Conservation (phyloP, 169 alveolate genomes). For the Eimeria necatrix region DNA sequence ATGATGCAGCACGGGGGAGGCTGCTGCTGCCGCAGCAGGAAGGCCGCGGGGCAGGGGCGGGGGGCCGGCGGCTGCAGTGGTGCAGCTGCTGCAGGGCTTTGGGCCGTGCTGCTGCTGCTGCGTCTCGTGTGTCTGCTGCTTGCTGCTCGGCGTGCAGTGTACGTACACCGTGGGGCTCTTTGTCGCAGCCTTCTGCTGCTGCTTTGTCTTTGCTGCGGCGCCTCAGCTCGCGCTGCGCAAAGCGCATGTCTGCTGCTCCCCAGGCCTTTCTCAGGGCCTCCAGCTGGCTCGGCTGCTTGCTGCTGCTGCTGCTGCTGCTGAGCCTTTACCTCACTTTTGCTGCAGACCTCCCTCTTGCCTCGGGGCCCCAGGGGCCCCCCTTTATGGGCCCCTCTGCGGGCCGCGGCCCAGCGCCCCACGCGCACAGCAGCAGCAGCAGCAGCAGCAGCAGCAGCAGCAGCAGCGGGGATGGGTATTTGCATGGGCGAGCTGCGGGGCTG, state of each 20-base stretch:
- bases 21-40: conserved; percentile 39
- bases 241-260: neutral
- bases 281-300: neutral
- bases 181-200: neutral
- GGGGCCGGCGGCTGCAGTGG: neutral
- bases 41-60: neutral
- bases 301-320: conserved; percentile 63
- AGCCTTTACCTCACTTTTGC: neutral
- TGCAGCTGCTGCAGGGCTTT: neutral
- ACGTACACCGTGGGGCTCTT: neutral
- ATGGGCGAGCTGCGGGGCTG: too few relatives aligned
- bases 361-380: neutral
- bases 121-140: neutral
- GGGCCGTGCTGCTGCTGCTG: conserved; percentile 9
- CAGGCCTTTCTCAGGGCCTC: neutral
- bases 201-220: conserved; percentile 30
- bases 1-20: neutral
- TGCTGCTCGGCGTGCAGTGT: neutral
- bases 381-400: neutral
- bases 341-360: neutral
- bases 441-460: conserved; percentile 32
- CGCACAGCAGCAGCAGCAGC: conserved; percentile 47
- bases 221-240: conserved; percentile 4
- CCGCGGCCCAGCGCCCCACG: neutral
- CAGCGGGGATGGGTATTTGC: neutral